These are phyloP conservation scores for Paradendryphiella salina DNA, from an alignment of 2,329 filamentous ascomycete species.

Conservation along the genomic window DNA sequence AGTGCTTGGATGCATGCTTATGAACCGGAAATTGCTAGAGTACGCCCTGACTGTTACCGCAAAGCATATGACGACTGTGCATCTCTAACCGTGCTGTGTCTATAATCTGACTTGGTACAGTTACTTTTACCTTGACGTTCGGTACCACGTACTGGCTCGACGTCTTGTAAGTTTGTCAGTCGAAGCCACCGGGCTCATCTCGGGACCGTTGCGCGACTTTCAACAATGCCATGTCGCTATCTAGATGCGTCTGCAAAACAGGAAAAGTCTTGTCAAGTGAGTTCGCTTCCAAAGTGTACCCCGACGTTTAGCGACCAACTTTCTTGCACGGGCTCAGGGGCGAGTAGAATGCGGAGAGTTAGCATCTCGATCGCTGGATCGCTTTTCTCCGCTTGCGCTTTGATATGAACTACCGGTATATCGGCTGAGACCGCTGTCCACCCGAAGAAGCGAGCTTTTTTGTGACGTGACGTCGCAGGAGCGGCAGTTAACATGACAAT, in stretches of 20 bases:
- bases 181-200: not conserved
- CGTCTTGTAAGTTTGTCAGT: not conserved
- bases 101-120: not conserved
- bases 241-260: not conserved
- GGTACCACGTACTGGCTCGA: not conserved
- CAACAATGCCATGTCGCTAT: not conserved
- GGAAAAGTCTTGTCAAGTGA: not conserved
- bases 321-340: not conserved
- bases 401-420: not conserved
- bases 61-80: not conserved
- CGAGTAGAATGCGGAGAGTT: not conserved
- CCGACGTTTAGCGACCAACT: not conserved
- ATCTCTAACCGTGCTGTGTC: not conserved
- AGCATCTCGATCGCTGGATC: not conserved
- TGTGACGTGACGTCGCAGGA: constrained; percentile 5
- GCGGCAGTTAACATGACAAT: not conserved
- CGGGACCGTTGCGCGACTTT: not conserved
- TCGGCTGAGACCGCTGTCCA: constrained; percentile 2
- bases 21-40: not conserved
- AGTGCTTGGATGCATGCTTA: not conserved
- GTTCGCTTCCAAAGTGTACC: not conserved
- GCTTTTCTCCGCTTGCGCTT: not conserved
- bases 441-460: not conserved
- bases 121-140: not conserved
- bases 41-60: not conserved